phyloP scores from a whole-genome alignment of 2,329 filamentous ascomycete species.

The Hypoxylon rubiginosum region DNA sequence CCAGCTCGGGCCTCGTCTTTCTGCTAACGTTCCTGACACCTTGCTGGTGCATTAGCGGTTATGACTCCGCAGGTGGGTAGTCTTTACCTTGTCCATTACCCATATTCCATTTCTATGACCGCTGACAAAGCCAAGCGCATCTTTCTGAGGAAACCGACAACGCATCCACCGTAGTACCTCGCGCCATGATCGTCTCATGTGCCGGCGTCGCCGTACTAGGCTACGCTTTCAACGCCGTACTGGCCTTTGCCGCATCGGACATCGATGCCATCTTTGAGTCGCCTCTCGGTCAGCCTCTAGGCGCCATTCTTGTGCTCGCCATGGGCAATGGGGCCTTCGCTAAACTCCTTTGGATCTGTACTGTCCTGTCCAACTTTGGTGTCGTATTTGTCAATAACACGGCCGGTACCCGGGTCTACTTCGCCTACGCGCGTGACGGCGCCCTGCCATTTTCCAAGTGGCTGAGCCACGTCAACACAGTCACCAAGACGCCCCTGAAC shows the following conservation, averaged over 20 bases:
- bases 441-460: neutral
- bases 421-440: constrained; percentile 1
- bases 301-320: constrained; percentile 1
- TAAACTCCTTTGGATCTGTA: neutral
- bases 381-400: constrained; percentile 1
- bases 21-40: neutral
- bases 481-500: neutral
- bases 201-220: neutral
- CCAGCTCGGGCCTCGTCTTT: neutral
- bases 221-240: neutral
- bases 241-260: neutral
- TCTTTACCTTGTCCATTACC: neutral
- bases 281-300: neutral
- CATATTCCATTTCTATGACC: neutral
- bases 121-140: neutral
- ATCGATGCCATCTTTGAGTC: constrained; percentile 1
- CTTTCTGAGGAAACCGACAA: neutral
- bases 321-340: neutral
- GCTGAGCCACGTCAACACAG: neutral
- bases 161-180: neutral
- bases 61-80: constrained; percentile 1
- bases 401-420: neutral
- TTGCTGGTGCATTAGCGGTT: constrained; percentile 2
- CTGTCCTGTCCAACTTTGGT: constrained; percentile 1
- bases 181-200: neutral